These are phyloP conservation scores for Ascochyta clinopodiicola DNA, from an alignment of 2,329 filamentous ascomycete species.

Conservation along the genomic window DNA sequence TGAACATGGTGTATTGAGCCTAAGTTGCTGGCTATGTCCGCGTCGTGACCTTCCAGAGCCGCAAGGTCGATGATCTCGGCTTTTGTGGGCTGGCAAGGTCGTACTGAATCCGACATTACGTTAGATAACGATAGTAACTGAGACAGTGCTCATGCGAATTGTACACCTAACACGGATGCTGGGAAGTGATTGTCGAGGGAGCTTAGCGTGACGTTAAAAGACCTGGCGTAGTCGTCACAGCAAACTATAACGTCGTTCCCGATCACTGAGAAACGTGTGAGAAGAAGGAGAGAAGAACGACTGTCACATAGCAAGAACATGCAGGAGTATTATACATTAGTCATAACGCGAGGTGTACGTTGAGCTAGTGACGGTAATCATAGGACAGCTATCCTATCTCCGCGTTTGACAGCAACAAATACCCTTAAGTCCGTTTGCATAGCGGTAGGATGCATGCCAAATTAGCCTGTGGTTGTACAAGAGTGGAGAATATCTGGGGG, in stretches of 20 bases:
- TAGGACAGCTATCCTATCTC: background rate
- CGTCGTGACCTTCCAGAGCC: constrained; percentile 48
- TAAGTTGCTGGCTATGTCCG: constrained; percentile 46
- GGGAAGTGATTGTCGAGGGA: background rate
- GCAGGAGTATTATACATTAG: constrained; percentile 5
- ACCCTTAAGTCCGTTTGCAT: background rate
- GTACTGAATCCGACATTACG: constrained; percentile 3
- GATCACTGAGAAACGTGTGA: background rate
- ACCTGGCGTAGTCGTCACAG: background rate
- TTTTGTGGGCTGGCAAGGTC: constrained; percentile 28
- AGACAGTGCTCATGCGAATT: background rate
- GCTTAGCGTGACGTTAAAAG: background rate
- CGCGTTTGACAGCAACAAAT: background rate
- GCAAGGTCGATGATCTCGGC: constrained; percentile 47
- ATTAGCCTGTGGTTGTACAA: background rate
- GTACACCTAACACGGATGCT: background rate
- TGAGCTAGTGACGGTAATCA: background rate
- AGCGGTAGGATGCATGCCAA: background rate
- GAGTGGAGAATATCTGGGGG: constrained; percentile 3
- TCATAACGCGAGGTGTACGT: background rate
- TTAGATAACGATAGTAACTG: background rate
- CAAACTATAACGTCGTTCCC: background rate
- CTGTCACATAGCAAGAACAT: background rate
- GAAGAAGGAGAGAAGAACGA: background rate
- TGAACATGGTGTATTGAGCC: constrained; percentile 35